Conservation (phyloP, 2,329 filamentous ascomycete genomes). For the Gyromitra esculenta region DNA sequence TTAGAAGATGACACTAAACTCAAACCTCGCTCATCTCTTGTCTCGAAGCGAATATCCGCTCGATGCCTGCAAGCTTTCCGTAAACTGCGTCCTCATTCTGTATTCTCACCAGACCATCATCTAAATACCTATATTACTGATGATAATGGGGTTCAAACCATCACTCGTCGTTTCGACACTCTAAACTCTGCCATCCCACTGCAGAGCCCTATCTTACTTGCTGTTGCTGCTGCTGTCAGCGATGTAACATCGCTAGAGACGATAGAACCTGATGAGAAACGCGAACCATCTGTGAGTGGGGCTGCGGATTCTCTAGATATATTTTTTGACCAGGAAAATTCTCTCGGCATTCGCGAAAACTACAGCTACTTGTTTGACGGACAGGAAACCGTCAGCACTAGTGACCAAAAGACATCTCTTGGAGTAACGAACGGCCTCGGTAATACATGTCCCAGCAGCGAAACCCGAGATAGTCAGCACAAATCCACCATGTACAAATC, state of each 20-base stretch:
- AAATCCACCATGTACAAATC: background rate
- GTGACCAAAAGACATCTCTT: background rate
- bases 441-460: background rate
- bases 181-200: background rate
- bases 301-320: background rate
- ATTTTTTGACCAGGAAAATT: background rate
- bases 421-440: background rate
- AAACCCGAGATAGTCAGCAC: background rate
- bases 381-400: background rate
- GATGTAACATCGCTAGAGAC: background rate
- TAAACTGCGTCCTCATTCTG: constrained; percentile 19
- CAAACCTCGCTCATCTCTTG: background rate
- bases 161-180: background rate
- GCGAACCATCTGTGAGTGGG: background rate
- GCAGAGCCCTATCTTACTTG: background rate
- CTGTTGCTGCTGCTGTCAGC: background rate
- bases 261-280: background rate
- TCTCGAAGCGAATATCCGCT: constrained; percentile 25
- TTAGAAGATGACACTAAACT: background rate
- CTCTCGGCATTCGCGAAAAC: background rate
- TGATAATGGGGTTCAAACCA: background rate
- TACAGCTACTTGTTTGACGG: background rate
- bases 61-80: constrained; percentile 22
- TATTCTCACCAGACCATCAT: background rate
- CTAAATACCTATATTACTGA: background rate